Base-by-base conservation (phyloP, 345 rosid genomes). In the Clausena lansium region DNA sequence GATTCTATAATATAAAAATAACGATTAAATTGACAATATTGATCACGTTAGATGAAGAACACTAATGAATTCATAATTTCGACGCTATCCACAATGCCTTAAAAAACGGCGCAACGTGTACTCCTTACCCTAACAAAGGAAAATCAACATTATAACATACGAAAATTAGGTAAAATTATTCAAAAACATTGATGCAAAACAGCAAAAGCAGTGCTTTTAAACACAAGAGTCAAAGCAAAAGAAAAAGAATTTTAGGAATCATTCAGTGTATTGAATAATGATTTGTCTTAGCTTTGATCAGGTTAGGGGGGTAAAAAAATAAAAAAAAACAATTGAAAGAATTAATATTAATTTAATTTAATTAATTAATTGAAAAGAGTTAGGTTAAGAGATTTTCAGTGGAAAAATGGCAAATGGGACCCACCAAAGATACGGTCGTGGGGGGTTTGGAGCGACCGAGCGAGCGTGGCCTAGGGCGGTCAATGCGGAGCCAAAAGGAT, bases 351-450 rank as follows among this genome's bases (percentile, higher is more conserved):
- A 24, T 50, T n/a, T n/a, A n/a, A n/a, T n/a, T 20, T 9, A 13
- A 22, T 4, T 28, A 32, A n/a, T 7, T 55, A 52, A 5, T 70
- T 71, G 5, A 0, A n/a, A 50, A 7, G 70, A 68, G 41, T 63
- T 62, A n/a, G 77, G 60, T 74, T 28, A 11, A 7, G 22, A 17
- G 24, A 61, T 19, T 45, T 41, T 27, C 22, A 62, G 77, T 9
- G 70, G 8, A 60, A 35, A 58, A 13, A 35, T 14, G 36, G 24
- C 22, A 5, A 1, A 13, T 14, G 78, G 90, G 89, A 38, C 88
- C 94, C 87, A 71, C 71, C 3, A 69, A 80, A 86, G 92, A 90
- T 91, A 87, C 86, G 91, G 89, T 86, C 90, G 50, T 87, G 81
- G 89, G n/a, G 27, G 74, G 84, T 87, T 82, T 79, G 33, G 84